phyloP scores from a whole-genome alignment of 1,284 basidiomycete species.

The Rhodotorula mucilaginosa region DNA sequence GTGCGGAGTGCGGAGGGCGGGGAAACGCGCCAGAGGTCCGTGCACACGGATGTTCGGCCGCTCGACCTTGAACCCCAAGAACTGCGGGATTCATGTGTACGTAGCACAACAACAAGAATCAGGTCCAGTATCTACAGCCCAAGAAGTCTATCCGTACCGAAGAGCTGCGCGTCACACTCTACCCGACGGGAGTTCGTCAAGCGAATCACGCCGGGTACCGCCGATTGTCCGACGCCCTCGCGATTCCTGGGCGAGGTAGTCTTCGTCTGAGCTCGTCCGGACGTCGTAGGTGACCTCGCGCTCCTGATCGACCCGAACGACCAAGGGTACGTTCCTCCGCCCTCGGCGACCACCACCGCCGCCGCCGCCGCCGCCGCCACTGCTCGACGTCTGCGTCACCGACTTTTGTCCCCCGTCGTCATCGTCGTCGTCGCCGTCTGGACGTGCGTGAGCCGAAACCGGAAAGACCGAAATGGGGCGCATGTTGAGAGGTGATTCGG shows the following conservation, averaged over 20 bases:
- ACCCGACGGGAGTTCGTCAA: background rate
- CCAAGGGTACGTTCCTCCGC: background rate
- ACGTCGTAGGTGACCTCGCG: constrained; percentile 5
- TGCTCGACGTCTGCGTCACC: background rate
- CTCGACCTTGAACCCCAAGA: no score
- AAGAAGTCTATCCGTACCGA: no score
- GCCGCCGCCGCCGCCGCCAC: background rate
- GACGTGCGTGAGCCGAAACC: background rate
- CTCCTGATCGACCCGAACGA: background rate
- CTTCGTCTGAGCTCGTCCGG: background rate
- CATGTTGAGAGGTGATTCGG: background rate
- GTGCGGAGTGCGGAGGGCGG: no score
- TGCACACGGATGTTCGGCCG: no score
- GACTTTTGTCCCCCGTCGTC: background rate
- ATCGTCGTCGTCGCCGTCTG: background rate
- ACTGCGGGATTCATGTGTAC: no score
- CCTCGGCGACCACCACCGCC: background rate
- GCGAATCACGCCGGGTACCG: background rate
- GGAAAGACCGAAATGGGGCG: background rate
- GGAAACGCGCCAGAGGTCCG: no score
- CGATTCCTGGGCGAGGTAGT: background rate
- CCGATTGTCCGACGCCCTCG: background rate
- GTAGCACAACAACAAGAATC: no score
- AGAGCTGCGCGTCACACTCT: background rate
- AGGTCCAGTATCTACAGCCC: no score